Conservation (phyloP, 2,329 filamentous ascomycete species). For the Alternaria brassicae region DNA sequence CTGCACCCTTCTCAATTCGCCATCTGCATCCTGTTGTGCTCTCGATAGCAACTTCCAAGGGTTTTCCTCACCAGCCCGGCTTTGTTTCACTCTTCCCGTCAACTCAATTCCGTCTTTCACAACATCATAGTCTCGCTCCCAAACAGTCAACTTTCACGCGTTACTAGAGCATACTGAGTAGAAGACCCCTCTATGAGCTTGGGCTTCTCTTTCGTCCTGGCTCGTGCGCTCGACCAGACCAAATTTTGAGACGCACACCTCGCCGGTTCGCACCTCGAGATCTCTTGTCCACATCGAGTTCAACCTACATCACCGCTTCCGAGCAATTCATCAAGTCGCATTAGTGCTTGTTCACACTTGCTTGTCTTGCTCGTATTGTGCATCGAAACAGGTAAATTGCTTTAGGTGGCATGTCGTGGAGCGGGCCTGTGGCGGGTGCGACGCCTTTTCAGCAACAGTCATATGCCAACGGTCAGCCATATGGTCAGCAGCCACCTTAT, state of each 20-base stretch:
- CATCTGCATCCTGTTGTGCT: slow-evolving; percentile 20
- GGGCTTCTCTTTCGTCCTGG: slow-evolving; percentile 25
- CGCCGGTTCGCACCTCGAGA: slow-evolving; percentile 25
- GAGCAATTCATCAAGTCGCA: slow-evolving; percentile 9
- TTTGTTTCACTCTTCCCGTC: slow-evolving; percentile 18
- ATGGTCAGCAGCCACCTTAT: slow-evolving; percentile 36
- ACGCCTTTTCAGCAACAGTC: slow-evolving; percentile 44
- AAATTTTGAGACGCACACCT: slow-evolving; percentile 35
- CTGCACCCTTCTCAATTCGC: slow-evolving; percentile 14
- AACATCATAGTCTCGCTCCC: slow-evolving; percentile 4
- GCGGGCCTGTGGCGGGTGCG: slow-evolving; percentile 41
- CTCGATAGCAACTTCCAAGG: slow-evolving; percentile 19
- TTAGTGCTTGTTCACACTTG: background rate
- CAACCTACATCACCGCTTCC: slow-evolving; percentile 7
- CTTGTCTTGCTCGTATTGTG: background rate
- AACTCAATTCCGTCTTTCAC: slow-evolving; percentile 13
- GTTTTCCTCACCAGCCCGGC: slow-evolving; percentile 31
- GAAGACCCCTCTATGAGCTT: slow-evolving; percentile 17
- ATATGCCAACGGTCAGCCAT: slow-evolving; percentile 38
- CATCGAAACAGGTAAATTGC: slow-evolving; percentile 4
- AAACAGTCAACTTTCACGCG: background rate
- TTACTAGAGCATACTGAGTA: slow-evolving; percentile 5
- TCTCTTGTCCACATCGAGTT: slow-evolving; percentile 17
- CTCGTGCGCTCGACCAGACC: slow-evolving; percentile 39
- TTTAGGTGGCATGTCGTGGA: slow-evolving; percentile 47